These are phyloP conservation scores for Viridothelium virens DNA, from an alignment of 495 filamentous ascomycete genomes.

Conservation along the genomic window DNA sequence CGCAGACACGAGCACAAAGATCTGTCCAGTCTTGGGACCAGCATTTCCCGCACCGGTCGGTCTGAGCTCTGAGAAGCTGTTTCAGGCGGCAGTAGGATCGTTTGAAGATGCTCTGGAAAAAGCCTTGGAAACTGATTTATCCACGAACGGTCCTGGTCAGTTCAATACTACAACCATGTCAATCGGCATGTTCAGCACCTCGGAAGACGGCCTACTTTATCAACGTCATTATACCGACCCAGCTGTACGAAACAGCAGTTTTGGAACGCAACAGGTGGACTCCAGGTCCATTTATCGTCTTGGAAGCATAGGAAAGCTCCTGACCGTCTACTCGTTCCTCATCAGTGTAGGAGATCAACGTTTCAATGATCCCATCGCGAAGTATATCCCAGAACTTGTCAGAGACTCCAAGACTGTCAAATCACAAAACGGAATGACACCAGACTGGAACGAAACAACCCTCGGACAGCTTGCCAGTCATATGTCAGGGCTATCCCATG, in stretches of 20 bases:
- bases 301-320: constrained; percentile 45
- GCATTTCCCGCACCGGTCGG: constrained; percentile 14
- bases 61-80: constrained; percentile 8
- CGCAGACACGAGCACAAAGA: not conserved
- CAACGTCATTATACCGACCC: constrained; percentile 24
- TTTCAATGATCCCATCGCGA: constrained; percentile 41
- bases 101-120: constrained; percentile 14
- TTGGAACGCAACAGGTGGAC: constrained; percentile 36
- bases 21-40: constrained; percentile 17
- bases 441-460: constrained; percentile 40
- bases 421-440: constrained; percentile 5
- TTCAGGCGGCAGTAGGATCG: constrained; percentile 12
- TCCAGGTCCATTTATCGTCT: constrained; percentile 41
- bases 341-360: constrained; percentile 36
- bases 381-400: constrained; percentile 49
- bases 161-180: constrained; percentile 18
- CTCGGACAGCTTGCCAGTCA: constrained; percentile 41
- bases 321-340: constrained; percentile 42
- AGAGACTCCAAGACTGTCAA: not conserved
- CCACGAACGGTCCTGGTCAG: constrained; percentile 6
- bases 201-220: constrained; percentile 19
- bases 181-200: constrained; percentile 12
- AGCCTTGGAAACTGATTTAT: constrained; percentile 11
- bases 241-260: constrained; percentile 12
- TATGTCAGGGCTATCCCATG: constrained; percentile 37